Evolutionary conservation across 2,329 filamentous ascomycete species (phyloP), one percentile per base, ranked within the genome.

Genomic region (Sclerotinia sclerotiorum): DNA sequence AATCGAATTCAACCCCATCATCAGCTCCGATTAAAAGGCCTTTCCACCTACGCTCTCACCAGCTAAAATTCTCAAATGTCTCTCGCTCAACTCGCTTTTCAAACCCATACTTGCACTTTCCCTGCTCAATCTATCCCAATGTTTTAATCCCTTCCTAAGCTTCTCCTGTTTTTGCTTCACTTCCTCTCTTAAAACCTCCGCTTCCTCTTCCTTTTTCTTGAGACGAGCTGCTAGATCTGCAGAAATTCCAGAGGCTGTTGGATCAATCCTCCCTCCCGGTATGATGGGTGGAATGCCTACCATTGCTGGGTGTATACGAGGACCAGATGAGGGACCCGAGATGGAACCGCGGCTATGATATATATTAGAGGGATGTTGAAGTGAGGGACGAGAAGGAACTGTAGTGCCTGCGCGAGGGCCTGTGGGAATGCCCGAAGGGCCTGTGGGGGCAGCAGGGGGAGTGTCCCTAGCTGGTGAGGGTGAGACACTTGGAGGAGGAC

Each of bases 41-140:
- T 75, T 76, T 51, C 77, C 75, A 42, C 76, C 76, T 67, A 75
- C 73, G 3, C 77, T 74, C 67, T 79, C 77, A 5, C 77, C 77
- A 65, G 77, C 76, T 64, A 79, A 67, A 64, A 75, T 69, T 57
- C 76, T 70, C 61, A 79, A 75, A 70, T 78, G 76, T 39, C 72
- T 72, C 69, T 77, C 77, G 61, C 76, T 78, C 49, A 78, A 69
- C 32, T 79, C 76, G 27, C 72, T 77, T 49, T 73, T 74, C 49
- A 78, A 67, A 1, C 71, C 75, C 72, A 74, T 74, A 21, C 70
- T 70, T 4, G 67, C 63, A 49, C 72, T 73, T 7, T 77, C 76
- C 27, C 74, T 66, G 27, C 74, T 75, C 48, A 78, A 69, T 49
- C 71, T 74, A 70, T 78, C 75, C 75, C 74, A 78, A 10, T 70